These are phyloP conservation scores for Fusarium mangiferae DNA, from an alignment of 2,329 filamentous ascomycete species.

Conservation along the genomic window DNA sequence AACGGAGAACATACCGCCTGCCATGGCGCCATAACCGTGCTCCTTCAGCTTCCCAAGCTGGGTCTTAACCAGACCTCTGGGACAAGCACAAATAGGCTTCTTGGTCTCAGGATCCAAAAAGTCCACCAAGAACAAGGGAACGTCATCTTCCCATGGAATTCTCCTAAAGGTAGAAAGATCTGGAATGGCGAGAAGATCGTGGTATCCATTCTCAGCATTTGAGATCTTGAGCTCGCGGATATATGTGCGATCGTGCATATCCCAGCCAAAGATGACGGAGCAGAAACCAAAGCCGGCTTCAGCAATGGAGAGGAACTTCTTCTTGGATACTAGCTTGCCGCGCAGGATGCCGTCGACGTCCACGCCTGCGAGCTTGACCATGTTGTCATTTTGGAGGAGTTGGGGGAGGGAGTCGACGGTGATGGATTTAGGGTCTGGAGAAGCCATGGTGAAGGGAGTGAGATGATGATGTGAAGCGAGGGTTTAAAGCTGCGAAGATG, in stretches of 20 bases:
- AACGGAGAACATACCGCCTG: constrained; percentile 83
- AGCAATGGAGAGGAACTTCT: constrained; percentile 89
- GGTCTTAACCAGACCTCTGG: constrained; percentile 77
- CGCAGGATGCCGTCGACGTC: constrained; percentile 89
- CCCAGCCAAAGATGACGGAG: constrained; percentile 94
- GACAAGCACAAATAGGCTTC: constrained; percentile 78
- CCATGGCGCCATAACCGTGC: constrained; percentile 84
- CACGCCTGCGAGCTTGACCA: constrained; percentile 87
- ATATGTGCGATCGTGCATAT: constrained; percentile 95
- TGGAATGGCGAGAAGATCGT: constrained; percentile 83
- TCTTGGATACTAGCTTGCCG: constrained; percentile 91
- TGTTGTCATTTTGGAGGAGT: constrained; percentile 75
- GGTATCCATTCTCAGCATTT: constrained; percentile 91
- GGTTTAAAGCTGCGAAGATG: not conserved
- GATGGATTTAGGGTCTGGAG: constrained; percentile 48
- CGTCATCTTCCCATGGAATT: constrained; percentile 90
- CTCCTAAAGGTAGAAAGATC: constrained; percentile 82
- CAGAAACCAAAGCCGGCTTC: constrained; percentile 89
- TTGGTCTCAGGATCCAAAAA: constrained; percentile 85
- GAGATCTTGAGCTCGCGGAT: constrained; percentile 85
- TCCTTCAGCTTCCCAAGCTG: constrained; percentile 73
- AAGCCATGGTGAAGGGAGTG: constrained; percentile 40
- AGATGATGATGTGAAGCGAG: not conserved
- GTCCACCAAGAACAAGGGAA: constrained; percentile 85
- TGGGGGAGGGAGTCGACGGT: constrained; percentile 73